phyloP scores from a whole-genome alignment of 768 basidiomycete species.

The Tricholoma flavovirens region DNA sequence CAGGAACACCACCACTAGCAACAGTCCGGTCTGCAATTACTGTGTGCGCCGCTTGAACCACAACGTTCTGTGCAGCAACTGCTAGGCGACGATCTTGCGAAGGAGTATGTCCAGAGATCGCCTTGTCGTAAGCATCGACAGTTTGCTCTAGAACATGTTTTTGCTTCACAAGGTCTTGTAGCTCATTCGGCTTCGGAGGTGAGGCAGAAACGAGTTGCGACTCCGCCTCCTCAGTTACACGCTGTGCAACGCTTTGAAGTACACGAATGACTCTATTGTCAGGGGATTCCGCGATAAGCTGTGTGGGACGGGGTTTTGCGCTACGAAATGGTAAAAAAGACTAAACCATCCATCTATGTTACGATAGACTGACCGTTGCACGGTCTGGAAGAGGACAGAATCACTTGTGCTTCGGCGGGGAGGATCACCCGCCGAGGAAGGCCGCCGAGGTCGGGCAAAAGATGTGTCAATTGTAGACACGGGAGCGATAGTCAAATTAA shows the following conservation, averaged over 20 bases:
- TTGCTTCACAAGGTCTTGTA: constrained; percentile 73
- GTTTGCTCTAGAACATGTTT: constrained; percentile 69
- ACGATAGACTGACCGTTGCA: constrained; percentile 29
- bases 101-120: constrained; percentile 50
- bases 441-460: constrained; percentile 36
- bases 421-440: constrained; percentile 36
- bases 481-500: constrained; percentile 70
- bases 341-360: background rate
- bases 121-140: constrained; percentile 71
- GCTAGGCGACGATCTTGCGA: constrained; percentile 55
- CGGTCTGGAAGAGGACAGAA: constrained; percentile 37
- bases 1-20: constrained; percentile 31
- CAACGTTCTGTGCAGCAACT: constrained; percentile 75
- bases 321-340: constrained; percentile 13
- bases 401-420: constrained; percentile 45
- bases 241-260: constrained; percentile 69
- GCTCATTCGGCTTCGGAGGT: constrained; percentile 38
- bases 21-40: constrained; percentile 44
- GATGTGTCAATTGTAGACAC: constrained; percentile 39
- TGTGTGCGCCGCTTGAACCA: constrained; percentile 75
- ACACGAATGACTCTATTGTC: constrained; percentile 77
- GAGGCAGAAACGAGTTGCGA: constrained; percentile 55
- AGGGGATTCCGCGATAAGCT: constrained; percentile 27
- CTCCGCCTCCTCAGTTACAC: constrained; percentile 69
- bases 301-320: constrained; percentile 21